Percentiles rank a stretch among this genome's conserved stretches.
These are phyloP conservation scores for Coleophoma cylindrospora DNA, from an alignment of 2,329 filamentous ascomycete species.

Conservation along the genomic window DNA sequence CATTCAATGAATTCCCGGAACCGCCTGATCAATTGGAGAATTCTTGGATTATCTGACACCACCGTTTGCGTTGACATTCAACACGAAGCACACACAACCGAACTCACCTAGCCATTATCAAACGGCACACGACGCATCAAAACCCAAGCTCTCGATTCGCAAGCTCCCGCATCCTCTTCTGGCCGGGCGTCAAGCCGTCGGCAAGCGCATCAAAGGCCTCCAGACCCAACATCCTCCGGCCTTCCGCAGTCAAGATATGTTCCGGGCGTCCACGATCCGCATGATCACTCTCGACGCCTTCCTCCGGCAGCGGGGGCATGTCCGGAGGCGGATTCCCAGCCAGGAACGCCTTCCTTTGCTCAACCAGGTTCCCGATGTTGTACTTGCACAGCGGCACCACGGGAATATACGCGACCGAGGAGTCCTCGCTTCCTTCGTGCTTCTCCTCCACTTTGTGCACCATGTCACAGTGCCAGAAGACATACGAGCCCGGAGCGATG, in stretches of 20 bases:
- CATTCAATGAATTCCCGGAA: too few species aligned
- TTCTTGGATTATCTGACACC: too few species aligned
- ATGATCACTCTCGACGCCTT: constrained; percentile 27
- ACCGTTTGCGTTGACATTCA: too few species aligned
- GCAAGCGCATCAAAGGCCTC: constrained; percentile 5
- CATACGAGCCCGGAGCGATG: constrained; percentile 60
- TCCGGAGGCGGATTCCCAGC: constrained; percentile 62
- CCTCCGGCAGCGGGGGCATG: constrained; percentile 66
- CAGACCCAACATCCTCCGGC: constrained; percentile 1
- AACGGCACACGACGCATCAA: not conserved
- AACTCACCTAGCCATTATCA: too few species aligned
- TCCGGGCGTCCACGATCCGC: constrained; percentile 3
- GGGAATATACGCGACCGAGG: constrained; percentile 81
- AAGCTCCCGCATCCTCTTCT: not conserved
- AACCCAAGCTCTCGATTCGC: constrained; percentile 2
- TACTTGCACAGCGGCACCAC: constrained; percentile 71
- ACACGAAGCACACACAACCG: too few species aligned
- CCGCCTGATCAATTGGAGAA: too few species aligned
- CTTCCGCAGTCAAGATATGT: constrained; percentile 5
- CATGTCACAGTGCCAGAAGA: constrained; percentile 49
- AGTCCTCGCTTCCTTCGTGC: constrained; percentile 65
- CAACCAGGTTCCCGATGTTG: constrained; percentile 65
- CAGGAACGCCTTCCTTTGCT: constrained; percentile 67
- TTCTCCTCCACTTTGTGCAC: constrained; percentile 71
- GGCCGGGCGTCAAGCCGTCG: constrained; percentile 5